Base-by-base conservation (phyloP, 352 stramenopile species). In the Elongisporangium undulatum region DNA sequence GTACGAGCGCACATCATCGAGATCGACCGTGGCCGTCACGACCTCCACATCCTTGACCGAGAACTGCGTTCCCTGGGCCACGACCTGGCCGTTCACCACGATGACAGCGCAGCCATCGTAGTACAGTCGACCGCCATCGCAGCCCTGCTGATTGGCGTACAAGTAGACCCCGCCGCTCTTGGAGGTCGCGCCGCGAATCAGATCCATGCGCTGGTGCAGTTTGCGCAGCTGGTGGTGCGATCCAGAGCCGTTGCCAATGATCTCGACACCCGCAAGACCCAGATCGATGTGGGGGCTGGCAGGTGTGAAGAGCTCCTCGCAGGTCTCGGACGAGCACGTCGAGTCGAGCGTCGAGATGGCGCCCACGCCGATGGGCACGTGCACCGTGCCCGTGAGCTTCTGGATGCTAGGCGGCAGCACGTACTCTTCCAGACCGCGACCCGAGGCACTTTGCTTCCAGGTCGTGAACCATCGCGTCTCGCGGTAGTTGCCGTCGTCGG, bases 151-250 rank as follows among this genome's bases (percentile, higher is more conserved):
- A 67, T 99, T 99, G 17, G 96, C 84, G 70, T 99, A 99, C 17
- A 99, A 63, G 71, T 99, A 99, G 24, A 99, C 84, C n/a, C 97
- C 97, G 17, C 97, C 97, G 71, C 93, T 97, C 75, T 99, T 99
- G 26, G 77, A 83, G 4, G 92, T 97, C 9, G 94, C 94, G 29
- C 80, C 87, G 29, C 86, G 77, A 51, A 98, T 98, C 21, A 98
- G 70, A 48, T 97, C 88, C 62, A 98, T 86, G 34, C 94, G 87
- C 59, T 91, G 76, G 68, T 98, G 59, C 21, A 98, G 78, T 69
- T 98, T 98, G 59, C 94, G 90, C 48, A 99, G 73, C 72, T 99
- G 89, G 68, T 99, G 97, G 82, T 99, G 97, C 53, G 89, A 98
- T 7, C 96, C 97, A 7, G 90, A 98, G 9, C 97, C 97, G 68